A percentile compares a stretch with the other conserved stretches of the same genome.
Evolutionary conservation across 495 filamentous ascomycete genomes (phyloP).

Genomic region (Barbatosphaeria neglecta): DNA sequence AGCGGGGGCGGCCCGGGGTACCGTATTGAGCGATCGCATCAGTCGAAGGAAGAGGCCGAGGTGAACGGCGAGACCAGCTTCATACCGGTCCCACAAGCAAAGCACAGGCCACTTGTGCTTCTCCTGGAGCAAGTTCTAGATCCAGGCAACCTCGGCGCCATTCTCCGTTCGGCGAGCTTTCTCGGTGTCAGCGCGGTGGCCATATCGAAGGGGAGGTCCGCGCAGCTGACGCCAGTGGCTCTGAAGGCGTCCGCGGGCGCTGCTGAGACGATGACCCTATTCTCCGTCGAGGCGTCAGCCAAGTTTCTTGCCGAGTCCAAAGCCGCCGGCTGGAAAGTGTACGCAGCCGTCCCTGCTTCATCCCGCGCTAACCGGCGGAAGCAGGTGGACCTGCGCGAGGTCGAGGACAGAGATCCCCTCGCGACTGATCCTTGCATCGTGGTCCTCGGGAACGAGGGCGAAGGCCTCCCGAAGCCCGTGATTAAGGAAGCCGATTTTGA

Average conservation of each 20-base stretch:
- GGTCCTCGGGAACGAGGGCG: slow-evolving; percentile 73
- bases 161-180: slow-evolving; percentile 76
- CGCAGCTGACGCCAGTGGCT: slow-evolving; percentile 59
- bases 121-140: slow-evolving; percentile 79
- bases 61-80: slow-evolving; percentile 52
- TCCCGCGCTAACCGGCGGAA: slow-evolving; percentile 12
- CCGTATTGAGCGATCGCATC: slow-evolving; percentile 47
- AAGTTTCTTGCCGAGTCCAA: slow-evolving; percentile 58
- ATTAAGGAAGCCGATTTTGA: slow-evolving; percentile 50
- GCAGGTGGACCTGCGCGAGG: slow-evolving; percentile 16
- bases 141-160: slow-evolving; percentile 80
- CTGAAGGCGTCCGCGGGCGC: slow-evolving; percentile 84
- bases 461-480: slow-evolving; percentile 53
- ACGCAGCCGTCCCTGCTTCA: slow-evolving; percentile 56
- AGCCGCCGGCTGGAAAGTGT: slow-evolving; percentile 69
- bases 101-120: slow-evolving; percentile 64
- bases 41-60: slow-evolving; percentile 58
- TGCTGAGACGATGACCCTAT: slow-evolving; percentile 61
- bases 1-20: slow-evolving; percentile 33
- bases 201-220: slow-evolving; percentile 54
- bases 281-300: slow-evolving; percentile 50
- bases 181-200: slow-evolving; percentile 69
- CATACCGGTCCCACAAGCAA: slow-evolving; percentile 24
- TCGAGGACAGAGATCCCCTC: slow-evolving; percentile 38
- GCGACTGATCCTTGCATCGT: slow-evolving; percentile 55